Evolutionary conservation across 371 early-diverging fungal genomes (phyloP).

Genomic region (Mortierella sp.): DNA sequence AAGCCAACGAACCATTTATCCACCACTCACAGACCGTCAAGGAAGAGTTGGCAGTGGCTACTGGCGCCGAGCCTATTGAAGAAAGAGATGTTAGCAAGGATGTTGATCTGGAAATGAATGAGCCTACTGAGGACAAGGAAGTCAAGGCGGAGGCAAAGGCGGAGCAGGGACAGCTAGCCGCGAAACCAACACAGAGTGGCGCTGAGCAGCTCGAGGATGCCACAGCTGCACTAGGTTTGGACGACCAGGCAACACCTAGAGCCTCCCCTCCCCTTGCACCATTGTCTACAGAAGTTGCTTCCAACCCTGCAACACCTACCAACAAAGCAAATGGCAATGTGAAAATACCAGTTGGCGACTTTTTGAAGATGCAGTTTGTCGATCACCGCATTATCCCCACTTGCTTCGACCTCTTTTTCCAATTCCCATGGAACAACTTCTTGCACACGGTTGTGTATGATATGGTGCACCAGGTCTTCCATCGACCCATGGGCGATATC

Average conservation of each 20-base stretch:
- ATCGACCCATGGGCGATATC: conserved; percentile 78
- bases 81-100: conserved; percentile 75
- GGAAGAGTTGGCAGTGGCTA: conserved; percentile 16
- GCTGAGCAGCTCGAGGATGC: conserved; percentile 11
- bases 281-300: neutral
- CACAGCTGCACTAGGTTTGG: conserved; percentile 3
- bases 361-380: conserved; percentile 75
- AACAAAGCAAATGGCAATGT: conserved; percentile 26
- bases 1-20: conserved; percentile 11
- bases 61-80: neutral
- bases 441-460: conserved; percentile 96
- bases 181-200: neutral
- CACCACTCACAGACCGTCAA: conserved; percentile 2
- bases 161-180: neutral
- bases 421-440: conserved; percentile 94
- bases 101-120: conserved; percentile 80
- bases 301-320: neutral
- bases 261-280: conserved; percentile 35
- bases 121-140: neutral
- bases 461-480: conserved; percentile 95
- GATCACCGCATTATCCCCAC: conserved; percentile 72
- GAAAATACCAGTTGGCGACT: conserved; percentile 72
- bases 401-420: conserved; percentile 85
- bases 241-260: conserved; percentile 34
- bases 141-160: neutral